These are phyloP conservation scores for Lignosus rhinocerotis DNA, from an alignment of 1,284 basidiomycete species.

Conservation along the genomic window DNA sequence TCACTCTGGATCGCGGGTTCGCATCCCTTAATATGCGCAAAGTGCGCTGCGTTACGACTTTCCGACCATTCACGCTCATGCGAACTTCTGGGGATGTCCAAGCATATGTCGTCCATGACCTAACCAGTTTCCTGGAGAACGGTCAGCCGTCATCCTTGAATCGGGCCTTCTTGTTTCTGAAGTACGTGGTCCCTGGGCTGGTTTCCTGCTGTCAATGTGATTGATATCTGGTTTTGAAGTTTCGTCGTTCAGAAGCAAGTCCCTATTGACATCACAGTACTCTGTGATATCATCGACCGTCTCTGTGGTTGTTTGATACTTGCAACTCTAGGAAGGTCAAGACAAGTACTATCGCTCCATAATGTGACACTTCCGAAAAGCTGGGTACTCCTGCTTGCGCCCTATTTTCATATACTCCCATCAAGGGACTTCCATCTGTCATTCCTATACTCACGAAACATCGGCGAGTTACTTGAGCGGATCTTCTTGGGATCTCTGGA, in stretches of 20 bases:
- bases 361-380: slow-evolving; percentile 48
- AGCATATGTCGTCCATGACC: slow-evolving; percentile 39
- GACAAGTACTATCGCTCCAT: slow-evolving; percentile 33
- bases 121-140: slow-evolving; percentile 32
- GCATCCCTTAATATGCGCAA: slow-evolving; percentile 18
- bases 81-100: slow-evolving; percentile 9
- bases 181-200: slow-evolving; percentile 9
- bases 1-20: slow-evolving; percentile 20
- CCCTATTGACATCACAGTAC: slow-evolving; percentile 40
- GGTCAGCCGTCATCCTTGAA: slow-evolving; percentile 21
- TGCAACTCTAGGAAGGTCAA: slow-evolving; percentile 28
- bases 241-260: slow-evolving; percentile 35
- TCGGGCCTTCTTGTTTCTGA: slow-evolving; percentile 32
- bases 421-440: slow-evolving; percentile 13
- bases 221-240: slow-evolving; percentile 30
- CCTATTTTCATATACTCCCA: neutral
- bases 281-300: slow-evolving; percentile 49
- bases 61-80: slow-evolving; percentile 1
- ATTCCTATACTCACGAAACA: slow-evolving; percentile 23
- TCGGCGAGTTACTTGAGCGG: slow-evolving; percentile 34
- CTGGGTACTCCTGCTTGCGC: slow-evolving; percentile 41
- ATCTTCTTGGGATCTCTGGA: slow-evolving; percentile 30
- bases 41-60: slow-evolving; percentile 21
- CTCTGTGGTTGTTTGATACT: slow-evolving; percentile 36
- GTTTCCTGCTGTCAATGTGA: neutral